These are phyloP conservation scores for Fusarium stilboides DNA, from an alignment of 2,329 filamentous ascomycete genomes.

Conservation along the genomic window DNA sequence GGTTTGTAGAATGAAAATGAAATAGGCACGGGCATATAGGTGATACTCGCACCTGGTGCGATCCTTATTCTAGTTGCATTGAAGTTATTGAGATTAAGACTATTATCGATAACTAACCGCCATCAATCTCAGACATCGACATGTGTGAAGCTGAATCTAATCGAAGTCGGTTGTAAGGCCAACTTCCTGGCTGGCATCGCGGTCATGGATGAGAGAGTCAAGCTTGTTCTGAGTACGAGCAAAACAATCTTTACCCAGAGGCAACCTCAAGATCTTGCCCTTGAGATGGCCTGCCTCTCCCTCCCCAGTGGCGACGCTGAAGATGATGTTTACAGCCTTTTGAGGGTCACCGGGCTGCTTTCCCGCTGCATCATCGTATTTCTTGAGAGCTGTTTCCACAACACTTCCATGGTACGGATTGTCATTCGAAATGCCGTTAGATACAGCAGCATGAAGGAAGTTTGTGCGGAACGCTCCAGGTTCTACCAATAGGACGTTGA, in stretches of 20 bases:
- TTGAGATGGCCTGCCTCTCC: slow-evolving; percentile 49
- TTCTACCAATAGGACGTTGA: slow-evolving; percentile 62
- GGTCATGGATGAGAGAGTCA: slow-evolving; percentile 25
- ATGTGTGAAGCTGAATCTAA: neutral
- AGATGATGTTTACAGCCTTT: slow-evolving; percentile 56
- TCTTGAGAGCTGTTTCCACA: slow-evolving; percentile 45
- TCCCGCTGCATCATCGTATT: slow-evolving; percentile 48
- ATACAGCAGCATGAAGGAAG: slow-evolving; percentile 55
- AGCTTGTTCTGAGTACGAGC: slow-evolving; percentile 48
- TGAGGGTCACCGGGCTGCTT: slow-evolving; percentile 59
- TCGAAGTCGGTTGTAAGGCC: slow-evolving; percentile 29
- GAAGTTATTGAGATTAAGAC: no score
- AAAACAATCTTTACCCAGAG: slow-evolving; percentile 56
- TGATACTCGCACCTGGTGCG: no score
- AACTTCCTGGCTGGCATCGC: slow-evolving; percentile 30
- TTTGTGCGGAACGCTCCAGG: slow-evolving; percentile 66
- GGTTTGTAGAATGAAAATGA: neutral
- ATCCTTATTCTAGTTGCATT: no score
- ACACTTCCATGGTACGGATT: slow-evolving; percentile 51
- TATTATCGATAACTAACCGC: no score
- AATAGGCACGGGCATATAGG: no score
- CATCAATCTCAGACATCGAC: no score
- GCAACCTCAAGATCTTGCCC: slow-evolving; percentile 53
- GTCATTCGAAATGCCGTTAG: slow-evolving; percentile 39
- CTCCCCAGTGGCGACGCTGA: slow-evolving; percentile 55